Base-by-base conservation (phyloP, 1,284 basidiomycete species). In the Sphagnurus paluster region DNA sequence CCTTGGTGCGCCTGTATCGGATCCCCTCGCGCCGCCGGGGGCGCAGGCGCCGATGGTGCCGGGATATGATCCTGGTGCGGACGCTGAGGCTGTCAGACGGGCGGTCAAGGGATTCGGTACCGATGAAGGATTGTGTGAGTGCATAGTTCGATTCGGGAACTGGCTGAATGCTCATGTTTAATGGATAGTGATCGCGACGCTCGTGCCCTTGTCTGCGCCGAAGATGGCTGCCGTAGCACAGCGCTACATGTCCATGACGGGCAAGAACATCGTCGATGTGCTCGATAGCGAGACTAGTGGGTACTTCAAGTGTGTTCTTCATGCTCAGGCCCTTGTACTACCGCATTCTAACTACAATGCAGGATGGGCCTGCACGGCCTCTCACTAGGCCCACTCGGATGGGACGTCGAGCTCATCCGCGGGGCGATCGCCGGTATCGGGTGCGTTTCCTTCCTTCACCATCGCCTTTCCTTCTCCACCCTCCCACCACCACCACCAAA, bases 331-430 rank as follows among this genome's bases (percentile, higher is more conserved):
- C 7, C 6, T 11, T 26, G 25, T 26, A 7, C 7, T 11, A 26
- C 11, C 25, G 25, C 6, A 11, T 26, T 6, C 25, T 26, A 7
- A 26, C 25, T 11, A 26, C 11, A n/a, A 7, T 26, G 2, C 42
- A 74, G 70, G 32, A 59, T 56, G 33, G 59, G 60, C 1, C 53
- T 72, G 16, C 61, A 62, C 9, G 71, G 60, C 1, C 56, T 73
- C 3, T 59, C 66, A 0, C 56, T 66, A 10, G 73, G 73, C 0
- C 72, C 73, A 3, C 50, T 75, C 1, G 57, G 57, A 32, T 74
- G 64, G 54, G 73, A 75, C 44, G 68, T 65, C 11, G 66, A 69
- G 9, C 61, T 72, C 16, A 57, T 63, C 1, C 54, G 58, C 19
- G 53, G 56, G 10, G 65, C 70, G 1, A 53, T 71, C 16, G 23